A percentile compares a stretch with the other conserved stretches of the same genome.
These are phyloP conservation scores for Flagelloscypha sp. DNA, from an alignment of 768 basidiomycete species.

Conservation along the genomic window DNA sequence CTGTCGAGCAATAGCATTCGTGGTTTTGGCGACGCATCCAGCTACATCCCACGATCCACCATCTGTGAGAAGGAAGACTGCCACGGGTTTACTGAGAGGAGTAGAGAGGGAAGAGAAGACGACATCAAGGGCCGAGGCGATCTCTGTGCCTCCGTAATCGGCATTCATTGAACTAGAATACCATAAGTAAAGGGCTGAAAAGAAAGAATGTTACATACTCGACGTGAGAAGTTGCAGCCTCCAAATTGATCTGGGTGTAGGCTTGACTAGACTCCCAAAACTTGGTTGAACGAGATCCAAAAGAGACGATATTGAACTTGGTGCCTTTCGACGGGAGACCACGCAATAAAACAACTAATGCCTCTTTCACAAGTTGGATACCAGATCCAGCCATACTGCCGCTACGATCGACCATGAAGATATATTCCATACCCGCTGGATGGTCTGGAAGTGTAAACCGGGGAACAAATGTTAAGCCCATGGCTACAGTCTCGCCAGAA, in stretches of 20 bases:
- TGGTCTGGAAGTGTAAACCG: conserved; percentile 37
- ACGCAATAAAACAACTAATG: conserved; percentile 38
- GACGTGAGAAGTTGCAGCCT: conserved; percentile 4
- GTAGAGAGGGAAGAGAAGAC: conserved; percentile 2
- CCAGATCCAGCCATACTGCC: conserved; percentile 37
- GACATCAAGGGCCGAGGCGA: conserved; percentile 3
- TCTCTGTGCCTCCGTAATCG: conserved; percentile 11
- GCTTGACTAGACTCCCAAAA: conserved; percentile 1
- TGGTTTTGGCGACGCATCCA: background rate
- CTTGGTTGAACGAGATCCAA: conserved; percentile 2
- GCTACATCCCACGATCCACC: conserved; percentile 6
- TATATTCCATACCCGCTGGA: conserved; percentile 39
- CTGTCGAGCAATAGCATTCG: conserved; percentile 1
- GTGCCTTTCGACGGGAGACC: conserved; percentile 16
- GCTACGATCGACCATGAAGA: conserved; percentile 54
- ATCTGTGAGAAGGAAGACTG: conserved; percentile 11
- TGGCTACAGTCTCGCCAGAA: conserved; percentile 69
- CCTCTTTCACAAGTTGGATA: conserved; percentile 40
- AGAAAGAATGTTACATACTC: too few relatives aligned
- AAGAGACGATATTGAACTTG: conserved; percentile 7
- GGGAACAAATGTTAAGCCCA: conserved; percentile 80
- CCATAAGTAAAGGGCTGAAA: too few relatives aligned
- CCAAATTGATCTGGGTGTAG: conserved; percentile 1
- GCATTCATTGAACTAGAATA: conserved; percentile 5
- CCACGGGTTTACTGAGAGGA: conserved; percentile 1